Percentiles rank a stretch among this genome's conserved stretches.
Evolutionary conservation across 345 rosid genomes (phyloP).

Genomic region (Murraya koenigii): DNA sequence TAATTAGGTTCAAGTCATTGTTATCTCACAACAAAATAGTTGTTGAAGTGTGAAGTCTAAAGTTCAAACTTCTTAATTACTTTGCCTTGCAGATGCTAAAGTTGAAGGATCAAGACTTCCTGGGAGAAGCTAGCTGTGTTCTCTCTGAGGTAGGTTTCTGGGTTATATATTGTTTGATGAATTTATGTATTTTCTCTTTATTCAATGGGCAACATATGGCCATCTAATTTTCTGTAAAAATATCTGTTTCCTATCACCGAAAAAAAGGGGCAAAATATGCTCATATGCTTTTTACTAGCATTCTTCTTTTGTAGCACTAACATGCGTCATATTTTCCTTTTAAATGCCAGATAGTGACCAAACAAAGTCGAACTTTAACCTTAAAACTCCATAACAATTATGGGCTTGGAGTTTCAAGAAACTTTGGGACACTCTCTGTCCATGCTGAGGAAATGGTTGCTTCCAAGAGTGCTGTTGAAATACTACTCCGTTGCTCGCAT

Average conservation of each 20-base stretch:
- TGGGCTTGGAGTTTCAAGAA: conserved; percentile 36
- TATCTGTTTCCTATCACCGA: too few species aligned
- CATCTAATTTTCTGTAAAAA: background rate
- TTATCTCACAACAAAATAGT: background rate
- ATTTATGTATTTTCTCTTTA: background rate
- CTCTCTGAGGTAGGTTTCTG: conserved; percentile 49
- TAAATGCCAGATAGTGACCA: conserved; percentile 64
- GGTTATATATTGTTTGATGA: background rate
- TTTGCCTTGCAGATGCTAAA: conserved; percentile 43
- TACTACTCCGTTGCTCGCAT: conserved; percentile 45
- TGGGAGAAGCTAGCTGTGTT: conserved; percentile 76
- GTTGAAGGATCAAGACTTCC: conserved; percentile 65
- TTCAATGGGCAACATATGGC: background rate
- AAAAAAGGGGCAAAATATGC: too few species aligned
- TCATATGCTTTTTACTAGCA: background rate
- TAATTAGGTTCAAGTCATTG: background rate
- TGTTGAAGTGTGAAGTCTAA: background rate
- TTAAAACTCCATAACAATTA: conserved; percentile 43
- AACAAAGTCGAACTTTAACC: conserved; percentile 43
- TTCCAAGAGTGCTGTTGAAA: conserved; percentile 57
- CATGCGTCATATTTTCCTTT: background rate
- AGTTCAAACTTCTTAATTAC: conserved; percentile 3
- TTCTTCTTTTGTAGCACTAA: background rate
- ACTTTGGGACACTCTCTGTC: conserved; percentile 55
- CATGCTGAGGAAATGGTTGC: conserved; percentile 71